A percentile compares a stretch with the other conserved stretches of the same genome.
These are phyloP conservation scores for Candida loeiensis DNA, from an alignment of 805 yeast species.

Conservation along the genomic window DNA sequence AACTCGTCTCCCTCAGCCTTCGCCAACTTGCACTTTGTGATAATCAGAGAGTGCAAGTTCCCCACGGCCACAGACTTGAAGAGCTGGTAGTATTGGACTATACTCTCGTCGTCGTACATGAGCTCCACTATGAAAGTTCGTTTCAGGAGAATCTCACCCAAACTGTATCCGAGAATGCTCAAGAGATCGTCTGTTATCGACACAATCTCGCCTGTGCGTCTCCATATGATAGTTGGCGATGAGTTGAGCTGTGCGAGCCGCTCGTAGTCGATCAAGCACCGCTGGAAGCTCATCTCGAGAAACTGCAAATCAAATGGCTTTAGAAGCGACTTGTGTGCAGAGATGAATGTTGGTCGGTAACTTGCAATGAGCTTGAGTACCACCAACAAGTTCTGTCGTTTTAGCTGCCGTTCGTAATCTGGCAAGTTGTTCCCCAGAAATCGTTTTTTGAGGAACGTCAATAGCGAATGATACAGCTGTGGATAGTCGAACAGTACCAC, in stretches of 20 bases:
- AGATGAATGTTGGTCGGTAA: conserved; percentile 72
- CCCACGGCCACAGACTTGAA: conserved; percentile 74
- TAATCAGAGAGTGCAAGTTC: conserved; percentile 49
- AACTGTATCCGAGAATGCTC: conserved; percentile 61
- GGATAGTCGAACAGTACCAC: conserved; percentile 58
- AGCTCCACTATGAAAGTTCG: conserved; percentile 71
- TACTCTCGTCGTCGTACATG: conserved; percentile 71
- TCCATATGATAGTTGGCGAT: conserved; percentile 80
- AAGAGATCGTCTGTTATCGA: conserved; percentile 74
- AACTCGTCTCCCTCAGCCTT: conserved; percentile 28
- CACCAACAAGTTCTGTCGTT: conserved; percentile 31
- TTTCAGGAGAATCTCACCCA: conserved; percentile 53
- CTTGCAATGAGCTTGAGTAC: conserved; percentile 59
- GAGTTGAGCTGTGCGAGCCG: conserved; percentile 51
- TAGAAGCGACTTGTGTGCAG: conserved; percentile 64
- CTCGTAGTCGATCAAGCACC: conserved; percentile 44
- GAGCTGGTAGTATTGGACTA: conserved; percentile 65
- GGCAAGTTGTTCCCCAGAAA: conserved; percentile 50
- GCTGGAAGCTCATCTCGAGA: conserved; percentile 43
- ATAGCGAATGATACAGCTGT: conserved; percentile 57
- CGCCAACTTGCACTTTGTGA: conserved; percentile 48
- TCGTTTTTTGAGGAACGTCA: conserved; percentile 50
- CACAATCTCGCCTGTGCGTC: conserved; percentile 82
- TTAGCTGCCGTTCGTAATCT: conserved; percentile 25
- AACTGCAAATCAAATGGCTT: conserved; percentile 67